These are phyloP conservation scores for Fomitopsis betulina DNA, from an alignment of 1,284 basidiomycete species.

Conservation along the genomic window DNA sequence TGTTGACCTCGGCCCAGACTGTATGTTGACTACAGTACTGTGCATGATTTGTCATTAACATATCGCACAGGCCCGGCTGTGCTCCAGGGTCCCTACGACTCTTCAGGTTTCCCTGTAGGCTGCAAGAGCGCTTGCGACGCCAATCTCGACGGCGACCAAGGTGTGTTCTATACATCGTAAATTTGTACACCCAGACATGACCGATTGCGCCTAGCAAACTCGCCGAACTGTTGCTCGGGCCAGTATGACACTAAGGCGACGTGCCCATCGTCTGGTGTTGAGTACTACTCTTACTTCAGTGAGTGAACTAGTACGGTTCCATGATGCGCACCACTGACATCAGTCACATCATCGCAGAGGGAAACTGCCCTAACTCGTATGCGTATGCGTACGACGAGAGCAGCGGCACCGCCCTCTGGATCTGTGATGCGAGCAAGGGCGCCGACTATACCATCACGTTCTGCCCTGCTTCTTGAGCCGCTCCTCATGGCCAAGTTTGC, in stretches of 20 bases:
- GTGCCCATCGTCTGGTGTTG: slow-evolving; percentile 37
- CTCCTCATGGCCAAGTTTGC: background rate
- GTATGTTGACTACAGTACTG: slow-evolving; percentile 13
- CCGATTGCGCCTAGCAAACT: slow-evolving; percentile 22
- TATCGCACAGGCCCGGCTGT: slow-evolving; percentile 26
- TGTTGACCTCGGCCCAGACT: slow-evolving; percentile 37
- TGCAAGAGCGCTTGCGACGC: slow-evolving; percentile 41
- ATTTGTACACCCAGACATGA: background rate
- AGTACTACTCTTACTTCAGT: slow-evolving; percentile 45
- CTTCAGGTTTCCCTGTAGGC: slow-evolving; percentile 34
- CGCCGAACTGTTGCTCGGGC: slow-evolving; percentile 42
- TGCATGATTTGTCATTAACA: background rate
- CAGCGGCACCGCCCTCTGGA: slow-evolving; percentile 42
- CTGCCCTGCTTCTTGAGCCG: slow-evolving; percentile 29
- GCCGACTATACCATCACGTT: slow-evolving; percentile 48
- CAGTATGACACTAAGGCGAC: slow-evolving; percentile 35
- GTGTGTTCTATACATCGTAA: slow-evolving; percentile 14
- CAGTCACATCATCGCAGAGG: slow-evolving; percentile 28
- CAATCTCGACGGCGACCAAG: slow-evolving; percentile 32
- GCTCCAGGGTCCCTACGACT: slow-evolving; percentile 33
- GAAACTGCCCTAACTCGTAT: slow-evolving; percentile 41
- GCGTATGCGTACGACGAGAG: slow-evolving; percentile 49
- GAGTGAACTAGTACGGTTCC: slow-evolving; percentile 12
- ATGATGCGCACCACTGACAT: background rate
- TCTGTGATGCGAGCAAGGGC: slow-evolving; percentile 29